Base-by-base conservation (phyloP, 768 basidiomycete genomes). In the Xanthoconium purpureum region DNA sequence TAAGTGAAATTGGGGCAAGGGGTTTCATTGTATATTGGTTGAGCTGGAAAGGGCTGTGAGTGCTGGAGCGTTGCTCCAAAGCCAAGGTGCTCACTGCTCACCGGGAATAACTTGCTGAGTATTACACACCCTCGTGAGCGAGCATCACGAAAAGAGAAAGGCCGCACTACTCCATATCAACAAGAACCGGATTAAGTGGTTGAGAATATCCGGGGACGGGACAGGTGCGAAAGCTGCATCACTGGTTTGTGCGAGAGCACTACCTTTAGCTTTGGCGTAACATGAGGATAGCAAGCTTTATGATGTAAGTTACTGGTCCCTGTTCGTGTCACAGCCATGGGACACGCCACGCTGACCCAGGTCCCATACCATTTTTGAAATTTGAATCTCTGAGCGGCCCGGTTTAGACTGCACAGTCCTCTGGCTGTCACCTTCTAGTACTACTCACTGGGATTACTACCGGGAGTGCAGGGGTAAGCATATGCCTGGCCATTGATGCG, bases 101-200 rank as follows among this genome's bases (percentile, higher is more conserved):
- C n/a, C 82, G 84, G 82, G 69, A 91, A 89, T 33, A 90, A 66
- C 69, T 91, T 91, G 73, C 89, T 91, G 66, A 43, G 50, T 33
- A 17, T 47, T 35, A 15, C 28, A 35, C n/a, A 17, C 39, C 52
- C 46, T 47, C 35, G 54, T 62, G 49, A 63, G 69, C 51, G 39
- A 29, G 39, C 20, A 46, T 46, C 38, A 44, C 42, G 38, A 44
- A 56, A 30, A 37, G 24, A 64, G 57, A 46, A 60, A 28, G 57
- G 37, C 35, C 32, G 83, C 90, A 28, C 91, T 91, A 68, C 84
- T 87, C 88, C 89, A 92, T 63, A 89, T 89, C 53, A 86, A 84
- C 50, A 93, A 75, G 66, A 84, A 91, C 64, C 88, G 77, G 38
- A 91, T 78, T 10, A 90, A 76, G 70, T 91, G 90, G 63, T 91